Evolutionary conservation across 2,329 filamentous ascomycete genomes (phyloP).

Genomic region (Talaromyces sp.): DNA sequence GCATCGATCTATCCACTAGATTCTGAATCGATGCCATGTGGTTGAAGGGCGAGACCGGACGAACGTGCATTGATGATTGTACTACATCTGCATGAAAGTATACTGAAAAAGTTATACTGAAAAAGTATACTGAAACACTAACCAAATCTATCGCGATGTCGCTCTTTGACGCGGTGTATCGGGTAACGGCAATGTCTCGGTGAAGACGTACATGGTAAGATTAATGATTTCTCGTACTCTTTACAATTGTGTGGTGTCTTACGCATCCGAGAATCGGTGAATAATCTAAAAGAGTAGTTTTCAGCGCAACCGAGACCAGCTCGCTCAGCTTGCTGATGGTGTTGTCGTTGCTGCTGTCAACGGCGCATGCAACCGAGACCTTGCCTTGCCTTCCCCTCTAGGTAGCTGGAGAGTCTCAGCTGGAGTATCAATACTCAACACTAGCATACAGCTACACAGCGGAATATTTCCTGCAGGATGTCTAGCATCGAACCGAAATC

Average conservation of each 20-base stretch:
- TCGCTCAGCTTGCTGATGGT: neutral
- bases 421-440: neutral
- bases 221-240: neutral
- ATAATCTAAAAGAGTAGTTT: neutral
- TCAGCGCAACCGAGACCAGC: neutral
- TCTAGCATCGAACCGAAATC: neutral
- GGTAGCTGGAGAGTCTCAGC: neutral
- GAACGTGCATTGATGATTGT: neutral
- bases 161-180: neutral
- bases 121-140: neutral
- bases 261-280: neutral
- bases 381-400: neutral
- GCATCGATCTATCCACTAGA: neutral
- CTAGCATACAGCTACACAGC: neutral
- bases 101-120: too few species aligned
- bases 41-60: neutral
- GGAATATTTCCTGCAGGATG: neutral
- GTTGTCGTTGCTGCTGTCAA: neutral
- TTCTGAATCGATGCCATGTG: neutral
- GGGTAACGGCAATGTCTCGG: neutral
- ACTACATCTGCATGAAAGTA: neutral
- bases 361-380: neutral
- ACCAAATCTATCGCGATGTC: neutral
- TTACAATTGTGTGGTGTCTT: neutral
- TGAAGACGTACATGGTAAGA: neutral